Percentiles rank a stretch among this genome's conserved stretches.
Conservation (phyloP, 164 flowering plant genomes). For the Kalanchoe fedtschenkoi region DNA sequence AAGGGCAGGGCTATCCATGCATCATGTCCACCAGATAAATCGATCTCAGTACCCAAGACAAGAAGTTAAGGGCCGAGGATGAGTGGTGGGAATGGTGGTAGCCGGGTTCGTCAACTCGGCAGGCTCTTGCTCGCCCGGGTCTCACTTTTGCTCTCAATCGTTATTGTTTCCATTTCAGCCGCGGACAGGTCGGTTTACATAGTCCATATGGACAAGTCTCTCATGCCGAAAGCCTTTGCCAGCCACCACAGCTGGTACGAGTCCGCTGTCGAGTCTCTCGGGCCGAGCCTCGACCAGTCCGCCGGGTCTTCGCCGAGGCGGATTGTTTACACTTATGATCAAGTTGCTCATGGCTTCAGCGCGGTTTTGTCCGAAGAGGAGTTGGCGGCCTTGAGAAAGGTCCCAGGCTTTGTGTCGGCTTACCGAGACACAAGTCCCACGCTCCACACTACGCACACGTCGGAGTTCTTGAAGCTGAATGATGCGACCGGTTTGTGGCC, state of each 20-base stretch:
- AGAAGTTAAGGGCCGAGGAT: too few relatives aligned
- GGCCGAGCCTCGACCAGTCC: not conserved
- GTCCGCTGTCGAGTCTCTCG: slow-evolving; percentile 21
- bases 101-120: too few relatives aligned
- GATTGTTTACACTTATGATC: slow-evolving; percentile 29
- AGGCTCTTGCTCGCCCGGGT: not conserved
- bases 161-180: not conserved
- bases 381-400: slow-evolving; percentile 16
- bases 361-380: slow-evolving; percentile 23
- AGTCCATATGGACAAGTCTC: slow-evolving; percentile 51
- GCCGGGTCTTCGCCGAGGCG: not conserved
- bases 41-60: too few relatives aligned
- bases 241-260: slow-evolving; percentile 33
- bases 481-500: slow-evolving; percentile 37
- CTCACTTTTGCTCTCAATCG: not conserved
- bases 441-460: slow-evolving; percentile 47
- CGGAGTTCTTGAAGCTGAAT: slow-evolving; percentile 36
- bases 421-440: slow-evolving; percentile 17
- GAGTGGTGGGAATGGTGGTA: too few relatives aligned
- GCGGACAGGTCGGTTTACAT: slow-evolving; percentile 25
- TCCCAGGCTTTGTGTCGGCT: slow-evolving; percentile 27
- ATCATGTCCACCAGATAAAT: too few relatives aligned
- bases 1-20: too few relatives aligned
- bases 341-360: slow-evolving; percentile 42
- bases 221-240: slow-evolving; percentile 34